A percentile compares a stretch with the other conserved stretches of the same genome.
Evolutionary conservation across 2,329 filamentous ascomycete species (phyloP).

Genomic region (Chaetomiaceae sp.): DNA sequence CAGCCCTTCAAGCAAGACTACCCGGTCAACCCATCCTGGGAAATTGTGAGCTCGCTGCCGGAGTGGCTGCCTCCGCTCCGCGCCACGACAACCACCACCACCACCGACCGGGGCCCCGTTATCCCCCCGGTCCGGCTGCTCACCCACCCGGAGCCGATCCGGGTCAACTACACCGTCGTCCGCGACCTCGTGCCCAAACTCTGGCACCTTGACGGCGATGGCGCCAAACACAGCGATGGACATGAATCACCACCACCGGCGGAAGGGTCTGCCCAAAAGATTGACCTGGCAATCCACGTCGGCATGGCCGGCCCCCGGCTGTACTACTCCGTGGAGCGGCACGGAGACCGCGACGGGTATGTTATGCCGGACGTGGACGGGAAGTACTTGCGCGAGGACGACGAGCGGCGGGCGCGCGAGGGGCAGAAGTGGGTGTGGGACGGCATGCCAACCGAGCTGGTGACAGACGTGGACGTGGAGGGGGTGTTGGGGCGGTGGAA

Average conservation of each 20-base stretch:
- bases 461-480: constrained; percentile 51
- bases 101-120: constrained; percentile 26
- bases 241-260: background rate
- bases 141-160: constrained; percentile 59
- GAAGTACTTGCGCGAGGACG: constrained; percentile 45
- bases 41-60: constrained; percentile 67
- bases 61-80: constrained; percentile 50
- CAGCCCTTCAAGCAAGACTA: constrained; percentile 71
- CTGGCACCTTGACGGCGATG: constrained; percentile 32
- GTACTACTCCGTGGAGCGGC: constrained; percentile 64
- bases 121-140: constrained; percentile 53
- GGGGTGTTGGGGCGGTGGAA: constrained; percentile 53
- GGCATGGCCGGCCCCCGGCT: constrained; percentile 65
- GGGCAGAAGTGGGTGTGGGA: constrained; percentile 48
- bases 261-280: constrained; percentile 28
- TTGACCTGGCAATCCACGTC: constrained; percentile 69
- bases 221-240: constrained; percentile 15
- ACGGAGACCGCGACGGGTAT: constrained; percentile 68
- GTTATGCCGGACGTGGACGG: constrained; percentile 63
- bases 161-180: constrained; percentile 64
- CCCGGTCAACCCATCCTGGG: constrained; percentile 72
- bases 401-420: constrained; percentile 48
- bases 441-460: constrained; percentile 48
- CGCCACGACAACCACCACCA: constrained; percentile 34
- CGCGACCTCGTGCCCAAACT: constrained; percentile 57